Base-by-base conservation (phyloP, 2,329 filamentous ascomycete genomes). In the Fusarium sp. region DNA sequence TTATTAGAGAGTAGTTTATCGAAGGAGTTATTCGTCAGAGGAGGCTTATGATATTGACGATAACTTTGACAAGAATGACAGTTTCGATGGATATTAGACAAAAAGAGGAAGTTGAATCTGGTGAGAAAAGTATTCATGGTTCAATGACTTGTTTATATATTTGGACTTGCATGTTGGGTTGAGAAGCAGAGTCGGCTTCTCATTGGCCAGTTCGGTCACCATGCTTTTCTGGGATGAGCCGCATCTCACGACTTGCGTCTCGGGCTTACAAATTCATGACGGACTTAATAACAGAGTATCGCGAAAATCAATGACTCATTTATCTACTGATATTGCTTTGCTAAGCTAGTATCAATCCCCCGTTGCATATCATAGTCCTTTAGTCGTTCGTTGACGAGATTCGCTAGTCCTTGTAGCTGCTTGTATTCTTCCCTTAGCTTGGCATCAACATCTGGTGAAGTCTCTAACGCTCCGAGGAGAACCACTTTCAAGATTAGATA, bases 401-500 rank as follows among this genome's bases (percentile, higher is more conserved):
- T 77, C 31, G 80, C 78, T 44, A 82, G 18, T 12, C 2, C 46
- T n/a, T 82, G 77, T 19, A 84, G 71, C 48, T 66, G 73, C 18
- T 79, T 72, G 37, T 77, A 78, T 67, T 83, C 80, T 19, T 55
- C 73, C 59, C n/a, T 77, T 35, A 83, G 68, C 63, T 76, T 42
- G 15, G 60, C 61, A 76, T 73, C 10, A 51, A 76, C 39, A 61
- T 78, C 75, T 58, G 76, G 62, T 33, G 79, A 79, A 46, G 67
- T 77, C 41, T 81, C 74, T 16, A 83, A 52, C 59, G 73, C 64
- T 9, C 81, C 80, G 25, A 83, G 44, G 16, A 84, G 71, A 68
- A 83, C 59, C 21, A 82, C 73, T 67, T 76, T 81, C 19, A 84
- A 58, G 61, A 80, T 77, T 31, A 64, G 70, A 73, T 80, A 76